Evolutionary conservation across 768 basidiomycete species (phyloP), one percentile per base, ranked within the genome.

Genomic region (Mrakia blollopis): DNA sequence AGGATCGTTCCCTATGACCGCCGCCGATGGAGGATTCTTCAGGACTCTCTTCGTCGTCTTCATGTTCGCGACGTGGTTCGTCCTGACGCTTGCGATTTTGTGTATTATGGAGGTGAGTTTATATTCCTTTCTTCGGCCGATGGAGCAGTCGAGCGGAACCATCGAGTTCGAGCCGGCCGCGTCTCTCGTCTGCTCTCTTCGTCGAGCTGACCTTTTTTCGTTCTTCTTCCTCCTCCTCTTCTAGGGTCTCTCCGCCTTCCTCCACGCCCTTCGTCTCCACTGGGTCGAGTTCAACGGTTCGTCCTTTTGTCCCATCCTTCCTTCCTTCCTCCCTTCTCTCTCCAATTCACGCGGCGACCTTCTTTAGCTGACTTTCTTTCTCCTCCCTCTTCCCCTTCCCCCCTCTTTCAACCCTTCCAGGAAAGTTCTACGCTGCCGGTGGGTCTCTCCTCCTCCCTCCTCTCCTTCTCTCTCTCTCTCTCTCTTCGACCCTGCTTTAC

Each of bases 261-360:
- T 98, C 83, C 96, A 98, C 84, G 96, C 96, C 10, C 88, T 98
- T 79, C 90, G 96, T 81, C 87, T 98, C 80, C 96, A 98, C 84
- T 98, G 96, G 85, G 96, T 98, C 77, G 95, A 98, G 85, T 93
- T 91, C 73, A 97, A 96, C 86, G 94, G 94, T 85, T 96, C 97
- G 87, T 93, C 94, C 82, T 96, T 91, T 83, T 89, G 91, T 84
- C 94, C 92, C n/a, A 47, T 91, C 88, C 77, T n/a, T 30, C 2
- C 41, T 35, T 37, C 9, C 41, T 8, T 23, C 41, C 6, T n/a
- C 67, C 35, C 11, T 37, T 10, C 37, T 10, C 39, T 30, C 30
- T 67, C 35, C 16, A 32, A 39, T 1, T 18, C 67, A 0, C 35
- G 21, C 6, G n/a, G n/a, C 41, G 67, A 21, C 28, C n/a, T 11